Percentiles rank a stretch among this genome's conserved stretches.
Evolutionary conservation across 2,329 filamentous ascomycete genomes (phyloP).

Genomic region (Scopulariopsis brevicaulis): DNA sequence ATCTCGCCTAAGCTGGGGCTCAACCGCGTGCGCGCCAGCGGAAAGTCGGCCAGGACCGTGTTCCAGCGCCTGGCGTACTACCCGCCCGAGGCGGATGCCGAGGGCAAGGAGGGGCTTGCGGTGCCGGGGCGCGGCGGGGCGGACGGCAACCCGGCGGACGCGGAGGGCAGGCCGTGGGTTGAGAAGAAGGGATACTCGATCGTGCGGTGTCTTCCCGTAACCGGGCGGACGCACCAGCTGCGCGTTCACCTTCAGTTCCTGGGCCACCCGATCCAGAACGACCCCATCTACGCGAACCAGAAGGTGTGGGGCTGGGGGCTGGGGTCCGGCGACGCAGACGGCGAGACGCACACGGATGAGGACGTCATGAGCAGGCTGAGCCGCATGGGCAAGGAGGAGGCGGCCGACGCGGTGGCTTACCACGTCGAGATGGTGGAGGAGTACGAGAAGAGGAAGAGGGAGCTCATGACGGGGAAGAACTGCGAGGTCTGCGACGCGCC

Average conservation of each 20-base stretch:
- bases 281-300: constrained; percentile 94
- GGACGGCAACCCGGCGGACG: background rate
- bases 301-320: constrained; percentile 79
- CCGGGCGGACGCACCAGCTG: constrained; percentile 88
- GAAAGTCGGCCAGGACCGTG: constrained; percentile 80
- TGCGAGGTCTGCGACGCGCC: constrained; percentile 79
- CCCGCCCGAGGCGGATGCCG: constrained; percentile 25
- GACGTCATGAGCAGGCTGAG: constrained; percentile 79
- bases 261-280: constrained; percentile 91
- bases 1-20: constrained; percentile 93
- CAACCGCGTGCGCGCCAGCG: constrained; percentile 87
- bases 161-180: constrained; percentile 25
- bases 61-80: constrained; percentile 94
- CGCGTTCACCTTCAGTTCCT: constrained; percentile 91
- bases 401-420: constrained; percentile 83
- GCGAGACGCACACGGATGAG: constrained; percentile 64
- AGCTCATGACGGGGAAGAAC: constrained; percentile 79
- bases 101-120: background rate
- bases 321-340: constrained; percentile 55
- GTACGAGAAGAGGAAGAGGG: constrained; percentile 83
- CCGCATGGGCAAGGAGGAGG: constrained; percentile 88
- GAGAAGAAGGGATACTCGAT: constrained; percentile 79
- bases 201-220: constrained; percentile 86
- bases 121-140: constrained; percentile 1
- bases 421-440: constrained; percentile 87